Percentiles rank a stretch among this genome's conserved stretches.
Evolutionary conservation across 495 filamentous ascomycete species (phyloP).

Genomic region (Penicillium desertorum): DNA sequence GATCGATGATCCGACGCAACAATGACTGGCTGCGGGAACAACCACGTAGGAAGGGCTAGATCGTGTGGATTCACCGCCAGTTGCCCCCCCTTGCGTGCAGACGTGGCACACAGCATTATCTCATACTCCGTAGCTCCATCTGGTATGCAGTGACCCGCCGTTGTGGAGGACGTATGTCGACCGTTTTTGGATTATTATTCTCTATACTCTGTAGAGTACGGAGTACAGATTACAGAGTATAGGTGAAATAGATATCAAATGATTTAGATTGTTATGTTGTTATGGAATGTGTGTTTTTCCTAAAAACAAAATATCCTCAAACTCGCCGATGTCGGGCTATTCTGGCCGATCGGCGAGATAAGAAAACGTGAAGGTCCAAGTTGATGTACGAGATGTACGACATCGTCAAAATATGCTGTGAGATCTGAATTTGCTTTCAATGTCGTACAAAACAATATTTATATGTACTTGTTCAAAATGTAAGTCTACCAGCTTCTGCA

Average conservation of each 20-base stretch:
- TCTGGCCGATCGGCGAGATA: neutral
- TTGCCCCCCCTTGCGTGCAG: conserved; percentile 31
- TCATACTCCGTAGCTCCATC: conserved; percentile 2
- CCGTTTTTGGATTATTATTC: conserved; percentile 1
- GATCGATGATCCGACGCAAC: conserved; percentile 34
- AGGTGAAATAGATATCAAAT: neutral
- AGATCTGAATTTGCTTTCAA: neutral
- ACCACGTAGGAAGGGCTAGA: conserved; percentile 34
- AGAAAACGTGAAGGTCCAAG: neutral
- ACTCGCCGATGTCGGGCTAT: conserved; percentile 1
- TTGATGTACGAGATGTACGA: conserved; percentile 11
- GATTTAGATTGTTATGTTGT: too few relatives aligned
- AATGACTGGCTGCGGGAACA: conserved; percentile 30
- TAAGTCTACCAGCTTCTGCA: neutral
- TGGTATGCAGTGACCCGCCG: neutral
- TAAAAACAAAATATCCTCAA: neutral
- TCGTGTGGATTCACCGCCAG: conserved; percentile 36
- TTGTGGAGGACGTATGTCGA: neutral
- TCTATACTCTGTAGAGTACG: neutral
- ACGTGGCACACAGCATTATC: conserved; percentile 23
- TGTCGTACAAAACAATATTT: neutral
- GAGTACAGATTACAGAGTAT: neutral
- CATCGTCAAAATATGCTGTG: conserved; percentile 9
- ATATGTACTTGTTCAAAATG: neutral
- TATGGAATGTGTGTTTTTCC: too few relatives aligned